Conservation (phyloP, 805 yeast species). For the Candida succiphila region DNA sequence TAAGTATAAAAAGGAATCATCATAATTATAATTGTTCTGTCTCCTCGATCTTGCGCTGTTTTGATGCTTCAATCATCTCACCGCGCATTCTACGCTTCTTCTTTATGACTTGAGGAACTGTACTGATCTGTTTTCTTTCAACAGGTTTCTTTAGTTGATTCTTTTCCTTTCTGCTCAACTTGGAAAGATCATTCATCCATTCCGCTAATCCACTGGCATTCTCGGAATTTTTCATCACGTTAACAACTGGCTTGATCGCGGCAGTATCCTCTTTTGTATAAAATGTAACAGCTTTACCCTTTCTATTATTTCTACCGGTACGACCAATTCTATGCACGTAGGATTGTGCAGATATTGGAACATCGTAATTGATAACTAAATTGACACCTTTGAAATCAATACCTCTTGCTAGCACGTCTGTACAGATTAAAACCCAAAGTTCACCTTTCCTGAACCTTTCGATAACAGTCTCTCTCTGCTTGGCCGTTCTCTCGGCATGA, state of each 20-base stretch:
- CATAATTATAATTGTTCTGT: too few species aligned
- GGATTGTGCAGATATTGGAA: conserved; percentile 87
- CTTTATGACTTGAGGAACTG: conserved; percentile 65
- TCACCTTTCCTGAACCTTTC: conserved; percentile 83
- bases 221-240: conserved; percentile 94
- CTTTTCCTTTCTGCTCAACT: conserved; percentile 55
- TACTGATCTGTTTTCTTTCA: conserved; percentile 68
- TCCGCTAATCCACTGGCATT: conserved; percentile 48
- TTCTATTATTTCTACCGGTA: conserved; percentile 91
- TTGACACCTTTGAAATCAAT: conserved; percentile 95
- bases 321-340: conserved; percentile 98
- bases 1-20: too few species aligned
- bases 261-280: conserved; percentile 83
- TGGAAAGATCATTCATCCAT: conserved; percentile 70
- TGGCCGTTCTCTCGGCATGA: conserved; percentile 87
- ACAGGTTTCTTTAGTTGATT: conserved; percentile 47
- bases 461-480: conserved; percentile 78
- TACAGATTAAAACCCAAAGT: conserved; percentile 91
- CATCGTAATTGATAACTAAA: conserved; percentile 91
- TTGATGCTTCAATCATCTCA: conserved; percentile 72
- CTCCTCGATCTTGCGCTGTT: conserved; percentile 56
- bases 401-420: conserved; percentile 95
- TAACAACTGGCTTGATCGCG: conserved; percentile 73
- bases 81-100: conserved; percentile 50
- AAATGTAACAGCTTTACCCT: conserved; percentile 83